Base-by-base conservation (phyloP, 257 asterid species). In the Solanum microdontum region DNA sequence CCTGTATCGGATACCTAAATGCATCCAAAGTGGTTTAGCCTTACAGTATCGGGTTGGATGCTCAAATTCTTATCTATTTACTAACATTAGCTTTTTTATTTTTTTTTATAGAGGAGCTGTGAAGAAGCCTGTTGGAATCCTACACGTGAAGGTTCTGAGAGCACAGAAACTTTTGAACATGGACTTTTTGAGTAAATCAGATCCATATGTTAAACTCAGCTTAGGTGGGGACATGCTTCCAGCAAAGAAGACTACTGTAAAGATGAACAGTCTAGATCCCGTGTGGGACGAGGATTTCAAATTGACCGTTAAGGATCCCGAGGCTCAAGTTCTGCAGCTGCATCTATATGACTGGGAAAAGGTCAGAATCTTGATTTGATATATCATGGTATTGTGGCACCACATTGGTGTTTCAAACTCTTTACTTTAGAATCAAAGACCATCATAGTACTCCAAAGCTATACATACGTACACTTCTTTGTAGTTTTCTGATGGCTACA, bases 111-210 rank as follows among this genome's bases (percentile, higher is more conserved):
- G 98, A 86, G 95, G 94, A 88, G 96, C 96, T 83, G 90, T 91
- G 43, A 94, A 91, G 93, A 96, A 95, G 92, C 97, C 99, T 4
- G 94, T 96, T 1, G 99, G 99, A 76, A 95, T 96, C 89, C 91
- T 96, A 64, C 95, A 92, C 39, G 99, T 94, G 55, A 93, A 94
- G 89, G 91, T 96, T 84, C 89, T 95, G 84, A 91, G 92, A 86
- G 99, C 98, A 23, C 82, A 5, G 64, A 90, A 92, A 34, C 98
- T 96, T 62, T 40, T 94, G 84, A 92, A 95, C 85, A 95, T 36
- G 94, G 99, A 95, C 88, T 90, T 95, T 83, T 80, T 96, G 3
- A 86, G 93, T 26, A 88, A 90, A 40, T 96, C 99, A 6, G 99
- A 96, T 89, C 99, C 99, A 19, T 95, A 94, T 37, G 99, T 96